Percentiles rank a stretch among this genome's conserved stretches.
Evolutionary conservation across 768 basidiomycete species (phyloP).

Genomic region (Mrakia gelida): DNA sequence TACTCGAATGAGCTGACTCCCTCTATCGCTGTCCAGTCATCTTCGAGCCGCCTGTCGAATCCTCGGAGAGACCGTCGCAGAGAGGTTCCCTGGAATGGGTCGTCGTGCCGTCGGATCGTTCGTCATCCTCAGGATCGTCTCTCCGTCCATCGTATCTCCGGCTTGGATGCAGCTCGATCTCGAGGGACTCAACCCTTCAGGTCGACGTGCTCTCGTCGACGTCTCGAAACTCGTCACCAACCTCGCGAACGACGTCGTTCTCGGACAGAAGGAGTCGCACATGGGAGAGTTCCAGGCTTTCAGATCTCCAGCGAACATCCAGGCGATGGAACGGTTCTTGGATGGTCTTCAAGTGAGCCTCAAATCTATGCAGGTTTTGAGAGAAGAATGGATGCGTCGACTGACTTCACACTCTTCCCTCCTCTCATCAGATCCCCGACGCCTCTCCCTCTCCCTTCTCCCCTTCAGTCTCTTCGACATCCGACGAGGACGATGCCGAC

Average conservation of each 20-base stretch:
- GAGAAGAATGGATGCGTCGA: no score
- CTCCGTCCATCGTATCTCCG: conserved; percentile 18
- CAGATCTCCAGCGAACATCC: conserved; percentile 6
- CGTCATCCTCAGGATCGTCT: conserved; percentile 24
- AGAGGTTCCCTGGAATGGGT: conserved; percentile 1
- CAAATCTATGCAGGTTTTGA: no score
- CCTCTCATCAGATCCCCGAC: not conserved
- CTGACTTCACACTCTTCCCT: no score
- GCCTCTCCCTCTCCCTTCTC: not conserved
- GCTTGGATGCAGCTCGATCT: conserved; percentile 13
- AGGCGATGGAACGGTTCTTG: not conserved
- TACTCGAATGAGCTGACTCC: not conserved
- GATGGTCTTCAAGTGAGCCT: not conserved
- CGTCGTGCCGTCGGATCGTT: conserved; percentile 24
- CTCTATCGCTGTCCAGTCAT: not conserved
- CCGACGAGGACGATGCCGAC: conserved; percentile 15
- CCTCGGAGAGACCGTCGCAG: conserved; percentile 21
- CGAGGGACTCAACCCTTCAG: conserved; percentile 13
- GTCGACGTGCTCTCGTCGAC: conserved; percentile 26
- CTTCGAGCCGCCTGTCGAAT: conserved; percentile 23
- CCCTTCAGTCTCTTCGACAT: not conserved
- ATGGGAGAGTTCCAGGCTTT: conserved; percentile 16
- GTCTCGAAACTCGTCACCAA: conserved; percentile 27
- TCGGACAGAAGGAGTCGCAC: conserved; percentile 17
- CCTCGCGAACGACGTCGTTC: conserved; percentile 26